Evolutionary conservation across 768 basidiomycete genomes (phyloP), one percentile per base, ranked within the genome.

Genomic region (Mycena kentingensis): DNA sequence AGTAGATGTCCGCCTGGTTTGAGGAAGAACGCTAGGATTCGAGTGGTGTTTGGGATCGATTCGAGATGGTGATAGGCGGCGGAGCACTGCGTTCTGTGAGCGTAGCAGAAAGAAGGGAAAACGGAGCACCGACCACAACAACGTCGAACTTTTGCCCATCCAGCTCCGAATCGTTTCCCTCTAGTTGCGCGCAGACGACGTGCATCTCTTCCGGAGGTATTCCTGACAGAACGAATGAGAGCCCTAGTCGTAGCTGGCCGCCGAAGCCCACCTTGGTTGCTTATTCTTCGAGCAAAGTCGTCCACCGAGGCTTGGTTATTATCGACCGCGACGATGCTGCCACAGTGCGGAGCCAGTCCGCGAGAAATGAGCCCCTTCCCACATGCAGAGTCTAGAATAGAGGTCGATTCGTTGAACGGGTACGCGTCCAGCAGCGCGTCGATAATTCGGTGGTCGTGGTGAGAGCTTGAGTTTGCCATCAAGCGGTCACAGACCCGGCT

Each of bases 221-320:
- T 4, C 87, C 57, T 59, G 31, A 5, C 22, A 2, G 24, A 2
- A 13, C 28, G 25, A 39, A 21, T 32, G 3, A 8, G 12, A 8
- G 11, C 6, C 1, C 25, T 44, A 16, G 7, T 27, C 5, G 24
- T 27, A 4, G 37, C 25, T 25, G 18, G n/a, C n/a, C 10, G n/a
- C 11, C n/a, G n/a, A 6, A 7, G 21, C 12, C 5, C 24, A 46
- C 57, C 87, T 51, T 89, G 84, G 49, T 85, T 79, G 19, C 53
- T 52, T 11, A 82, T 81, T 19, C 75, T 71, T 46, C 68, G 61
- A 66, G 88, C 90, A 72, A 81, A 92, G 15, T 73, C 67, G 48
- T 88, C 82, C 6, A 91, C 85, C 74, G 84, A 80, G 1, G 68
- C 78, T 55, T 84, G 82, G 68, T 84, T 89, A 63, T 90, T 86